Evolutionary conservation across 257 asterid genomes (phyloP).

Genomic region (Petrea volubilis): DNA sequence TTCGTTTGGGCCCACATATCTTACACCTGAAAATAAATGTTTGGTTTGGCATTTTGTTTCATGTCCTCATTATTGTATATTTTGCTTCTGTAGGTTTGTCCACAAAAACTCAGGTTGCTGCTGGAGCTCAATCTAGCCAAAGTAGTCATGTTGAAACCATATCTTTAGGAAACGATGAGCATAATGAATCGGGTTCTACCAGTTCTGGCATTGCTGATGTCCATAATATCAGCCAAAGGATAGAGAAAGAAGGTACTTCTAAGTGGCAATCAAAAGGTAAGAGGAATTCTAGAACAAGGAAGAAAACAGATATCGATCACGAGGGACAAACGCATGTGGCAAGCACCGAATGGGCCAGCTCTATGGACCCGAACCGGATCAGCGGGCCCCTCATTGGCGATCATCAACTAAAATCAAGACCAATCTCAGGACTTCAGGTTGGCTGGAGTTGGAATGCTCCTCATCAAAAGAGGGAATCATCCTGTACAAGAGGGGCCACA

Average conservation of each 20-base stretch:
- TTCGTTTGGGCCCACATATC: background rate
- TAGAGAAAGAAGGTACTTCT: slow-evolving; percentile 64
- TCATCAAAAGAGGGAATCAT: slow-evolving; percentile 39
- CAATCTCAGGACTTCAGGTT: slow-evolving; percentile 38
- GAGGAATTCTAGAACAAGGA: slow-evolving; percentile 68
- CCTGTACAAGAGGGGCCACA: slow-evolving; percentile 28
- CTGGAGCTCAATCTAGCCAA: slow-evolving; percentile 59
- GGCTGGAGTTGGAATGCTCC: slow-evolving; percentile 65
- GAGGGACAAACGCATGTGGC: slow-evolving; percentile 36
- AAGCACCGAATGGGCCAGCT: slow-evolving; percentile 31
- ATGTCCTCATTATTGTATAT: slow-evolving; percentile 4
- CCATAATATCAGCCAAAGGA: slow-evolving; percentile 32
- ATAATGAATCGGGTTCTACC: slow-evolving; percentile 64
- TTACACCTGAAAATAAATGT: background rate
- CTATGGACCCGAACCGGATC: slow-evolving; percentile 29
- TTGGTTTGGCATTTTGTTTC: background rate
- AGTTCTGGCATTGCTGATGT: slow-evolving; percentile 57
- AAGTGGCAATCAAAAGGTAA: slow-evolving; percentile 85
- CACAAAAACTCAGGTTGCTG: slow-evolving; percentile 35
- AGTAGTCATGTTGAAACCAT: slow-evolving; percentile 63
- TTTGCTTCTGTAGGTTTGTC: slow-evolving; percentile 40
- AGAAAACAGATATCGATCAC: slow-evolving; percentile 42
- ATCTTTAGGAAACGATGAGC: slow-evolving; percentile 60
- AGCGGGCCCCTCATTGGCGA: slow-evolving; percentile 38
- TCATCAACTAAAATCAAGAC: slow-evolving; percentile 32